A percentile compares a stretch with the other conserved stretches of the same genome.
phyloP scores from a whole-genome alignment of 2,329 filamentous ascomycete species.

The Aspergillus quadrilineatus region DNA sequence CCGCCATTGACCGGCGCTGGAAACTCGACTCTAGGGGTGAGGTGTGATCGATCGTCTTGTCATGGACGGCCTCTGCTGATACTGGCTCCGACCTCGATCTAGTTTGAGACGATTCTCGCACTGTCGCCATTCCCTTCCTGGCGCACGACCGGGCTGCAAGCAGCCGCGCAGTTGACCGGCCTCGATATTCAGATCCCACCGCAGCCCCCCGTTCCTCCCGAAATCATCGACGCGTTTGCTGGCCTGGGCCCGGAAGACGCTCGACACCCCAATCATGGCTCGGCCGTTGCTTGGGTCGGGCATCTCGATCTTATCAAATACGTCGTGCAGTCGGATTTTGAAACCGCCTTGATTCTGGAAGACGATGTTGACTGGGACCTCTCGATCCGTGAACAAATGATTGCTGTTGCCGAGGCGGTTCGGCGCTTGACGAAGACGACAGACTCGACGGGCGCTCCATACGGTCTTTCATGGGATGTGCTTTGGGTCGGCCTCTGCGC shows the following conservation, averaged over 20 bases:
- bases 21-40: constrained; percentile 13
- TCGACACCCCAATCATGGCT: constrained; percentile 21
- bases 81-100: neutral
- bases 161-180: constrained; percentile 35
- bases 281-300: constrained; percentile 41
- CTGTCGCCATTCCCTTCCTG: constrained; percentile 36
- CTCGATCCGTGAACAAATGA: constrained; percentile 32
- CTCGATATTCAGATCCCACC: constrained; percentile 34
- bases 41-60: neutral
- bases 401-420: constrained; percentile 32
- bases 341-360: constrained; percentile 42
- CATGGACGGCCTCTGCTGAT: neutral
- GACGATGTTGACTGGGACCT: constrained; percentile 44
- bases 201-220: constrained; percentile 32
- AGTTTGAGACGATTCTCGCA: constrained; percentile 32
- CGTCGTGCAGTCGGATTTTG: constrained; percentile 21
- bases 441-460: constrained; percentile 17
- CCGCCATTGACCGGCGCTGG: neutral
- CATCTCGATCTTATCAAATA: constrained; percentile 39
- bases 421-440: constrained; percentile 25
- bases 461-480: constrained; percentile 38
- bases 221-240: constrained; percentile 31
- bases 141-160: constrained; percentile 37
- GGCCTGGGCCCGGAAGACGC: constrained; percentile 17
- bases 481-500: constrained; percentile 42